Percentiles rank a stretch among this genome's conserved stretches.
Conservation (phyloP, 2,329 filamentous ascomycete species). For the Macrophomina pseudophaseolina region DNA sequence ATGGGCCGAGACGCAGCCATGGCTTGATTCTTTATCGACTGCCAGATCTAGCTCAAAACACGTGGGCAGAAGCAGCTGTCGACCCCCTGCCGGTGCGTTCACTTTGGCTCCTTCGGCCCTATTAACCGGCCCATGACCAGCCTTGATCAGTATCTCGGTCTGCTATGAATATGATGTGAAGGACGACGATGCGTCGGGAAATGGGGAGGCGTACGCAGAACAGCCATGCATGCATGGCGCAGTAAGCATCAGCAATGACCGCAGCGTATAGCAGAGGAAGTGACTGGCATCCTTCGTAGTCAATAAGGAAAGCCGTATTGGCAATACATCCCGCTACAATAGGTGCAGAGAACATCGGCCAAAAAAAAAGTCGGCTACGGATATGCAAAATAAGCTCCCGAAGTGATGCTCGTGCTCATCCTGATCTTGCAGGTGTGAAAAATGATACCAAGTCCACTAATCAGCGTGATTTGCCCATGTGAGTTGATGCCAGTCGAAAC, state of each 20-base stretch:
- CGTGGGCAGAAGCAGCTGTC: slow-evolving; percentile 12
- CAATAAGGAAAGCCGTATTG: background rate
- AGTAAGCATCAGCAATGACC: slow-evolving; percentile 9
- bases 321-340: background rate
- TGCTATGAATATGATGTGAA: background rate
- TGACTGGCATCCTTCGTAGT: slow-evolving; percentile 15
- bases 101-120: background rate
- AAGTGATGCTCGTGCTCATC: slow-evolving; percentile 11
- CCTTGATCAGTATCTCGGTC: background rate
- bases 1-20: background rate
- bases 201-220: background rate
- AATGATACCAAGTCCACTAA: background rate
- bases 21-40: slow-evolving; percentile 6
- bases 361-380: background rate
- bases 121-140: background rate
- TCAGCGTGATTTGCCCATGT: background rate
- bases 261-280: background rate
- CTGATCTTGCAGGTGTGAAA: slow-evolving; percentile 3
- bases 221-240: slow-evolving; percentile 15
- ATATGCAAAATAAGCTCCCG: slow-evolving; percentile 13
- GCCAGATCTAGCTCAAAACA: slow-evolving; percentile 1
- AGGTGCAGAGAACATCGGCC: background rate
- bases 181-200: background rate
- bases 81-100: background rate
- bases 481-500: slow-evolving; percentile 8